Base-by-base conservation (phyloP, 495 filamentous ascomycete species). In the Penicillium roqueforti region DNA sequence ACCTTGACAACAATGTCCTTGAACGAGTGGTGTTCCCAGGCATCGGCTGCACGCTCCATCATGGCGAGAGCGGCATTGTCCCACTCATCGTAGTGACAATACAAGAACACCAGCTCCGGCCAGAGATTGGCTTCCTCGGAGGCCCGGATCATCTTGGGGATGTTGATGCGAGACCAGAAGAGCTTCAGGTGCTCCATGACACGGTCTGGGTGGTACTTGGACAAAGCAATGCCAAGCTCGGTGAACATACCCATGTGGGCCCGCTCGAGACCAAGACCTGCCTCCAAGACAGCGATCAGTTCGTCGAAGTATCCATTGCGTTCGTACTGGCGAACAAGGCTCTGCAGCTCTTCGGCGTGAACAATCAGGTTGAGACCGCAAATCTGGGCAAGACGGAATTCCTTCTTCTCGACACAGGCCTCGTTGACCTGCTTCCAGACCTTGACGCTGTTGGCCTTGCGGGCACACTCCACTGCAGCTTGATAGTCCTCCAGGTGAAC, bases 21-120 rank as follows among this genome's bases (percentile, higher is more conserved):
- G 86, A 99, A 97, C 26, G 92, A 95, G 73, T 97, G 93, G 75
- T 99, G 95, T 72, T 99, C 95, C 95, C 95, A 99, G 3, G 95
- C 89, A 74, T 97, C 92, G 47, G 95, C 87, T 32, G 95, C 89
- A 61, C 93, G 90, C 80, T 99, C 95, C 91, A 99, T 99, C 82
- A 99, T 97, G 31, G 95, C 91, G 52, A 99, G 81, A 20, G 93
- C 93, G 23, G 95, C 93, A 67, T 99, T 99, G 74, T 99, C 95
- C 77, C 88, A 97, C 69, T 99, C 95, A 60, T 99, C 95, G 67
- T 97, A 97, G 74, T 99, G 95, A 74, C 89, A 91, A 77, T 99
- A 99, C 59, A 97, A 79, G 87, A 99, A 99, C 57, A 99, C 89
- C 53, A 99, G 76, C 73, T 97, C 95, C 9, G 93, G 93, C 95